Base-by-base conservation (phyloP, 768 basidiomycete species). In the Coprinellus micaceus region DNA sequence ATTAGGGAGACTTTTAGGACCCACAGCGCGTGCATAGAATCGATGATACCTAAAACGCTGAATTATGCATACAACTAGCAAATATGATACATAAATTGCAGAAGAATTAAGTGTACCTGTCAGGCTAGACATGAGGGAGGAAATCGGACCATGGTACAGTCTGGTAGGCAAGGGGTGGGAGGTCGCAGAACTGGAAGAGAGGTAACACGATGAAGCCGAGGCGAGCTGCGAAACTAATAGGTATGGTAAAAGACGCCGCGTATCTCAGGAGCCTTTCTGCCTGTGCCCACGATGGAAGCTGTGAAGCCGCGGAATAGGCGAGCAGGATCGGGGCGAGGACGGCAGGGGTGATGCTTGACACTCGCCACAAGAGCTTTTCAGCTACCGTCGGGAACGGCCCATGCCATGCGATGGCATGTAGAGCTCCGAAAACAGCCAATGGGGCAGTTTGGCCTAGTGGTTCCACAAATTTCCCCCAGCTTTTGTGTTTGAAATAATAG, bases 321-420 rank as follows among this genome's bases (percentile, higher is more conserved):
- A 33, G 33, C 33, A 33, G 33, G 13, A 33, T n/a, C n/a, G n/a
- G 33, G 33, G 33, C 33, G 13, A 6, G 33, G 7, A 33, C 33
- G 13, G 33, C 13, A 6, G 33, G 33, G 6, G 13, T 33, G 33
- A 56, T 28, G 3, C 43, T 48, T 3, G 57, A 51, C 11, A 53
- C 51, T 17, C 51, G 41, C 57, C 62, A 63, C 4, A 64, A 22
- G 17, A 36, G 43, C 1, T 49, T 33, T 22, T 63, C 62, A 6
- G 37, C 36, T 5, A 37, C 2, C 2, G 62, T 50, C 2, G 62
- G 53, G 25, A 65, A 65, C 17, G 53, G 30, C 25, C 57, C 56
- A 6, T 52, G 47, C 60, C 60, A 63, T 2, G 56, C 60, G 11
- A 60, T 54, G 39, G 54, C 60, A 40, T 65, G 62, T 3, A 65